Conservation (phyloP, 495 filamentous ascomycete genomes). For the Tuber umbilicatum region DNA sequence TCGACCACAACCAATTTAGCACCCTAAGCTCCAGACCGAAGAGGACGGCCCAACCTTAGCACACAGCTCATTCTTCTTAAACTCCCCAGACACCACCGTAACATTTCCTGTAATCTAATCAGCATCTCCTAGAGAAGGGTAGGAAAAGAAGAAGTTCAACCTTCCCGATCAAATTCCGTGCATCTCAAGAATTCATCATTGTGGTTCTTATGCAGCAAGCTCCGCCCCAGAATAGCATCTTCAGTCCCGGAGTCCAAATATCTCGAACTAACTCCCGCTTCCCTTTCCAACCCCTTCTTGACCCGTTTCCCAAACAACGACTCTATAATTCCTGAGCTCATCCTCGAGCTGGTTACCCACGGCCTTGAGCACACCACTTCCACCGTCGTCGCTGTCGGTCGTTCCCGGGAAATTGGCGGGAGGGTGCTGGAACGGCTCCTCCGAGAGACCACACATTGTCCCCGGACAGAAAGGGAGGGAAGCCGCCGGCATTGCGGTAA, state of each 20-base stretch:
- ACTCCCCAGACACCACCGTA: slow-evolving; percentile 89
- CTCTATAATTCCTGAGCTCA: slow-evolving; percentile 18
- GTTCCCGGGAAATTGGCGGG: neutral
- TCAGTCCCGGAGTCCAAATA: slow-evolving; percentile 40
- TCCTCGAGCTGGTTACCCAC: neutral
- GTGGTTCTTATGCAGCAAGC: slow-evolving; percentile 37
- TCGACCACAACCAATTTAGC: slow-evolving; percentile 35
- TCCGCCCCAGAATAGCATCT: slow-evolving; percentile 40
- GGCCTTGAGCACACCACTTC: neutral
- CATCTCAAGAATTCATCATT: slow-evolving; percentile 57
- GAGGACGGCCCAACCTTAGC: slow-evolving; percentile 61
- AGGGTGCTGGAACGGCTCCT: neutral
- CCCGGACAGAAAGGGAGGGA: neutral
- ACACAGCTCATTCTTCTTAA: slow-evolving; percentile 93
- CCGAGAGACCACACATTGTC: neutral
- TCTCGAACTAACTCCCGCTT: slow-evolving; percentile 35
- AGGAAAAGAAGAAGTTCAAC: slow-evolving; percentile 17
- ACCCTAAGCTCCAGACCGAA: neutral
- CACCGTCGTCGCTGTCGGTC: neutral
- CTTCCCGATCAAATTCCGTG: slow-evolving; percentile 88
- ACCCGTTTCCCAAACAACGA: slow-evolving; percentile 29
- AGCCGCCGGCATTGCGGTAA: neutral
- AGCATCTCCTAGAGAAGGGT: slow-evolving; percentile 7
- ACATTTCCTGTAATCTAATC: slow-evolving; percentile 55
- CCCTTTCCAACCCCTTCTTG: slow-evolving; percentile 25